These are phyloP conservation scores for Peronospora farinosa DNA, from an alignment of 352 stramenopile genomes.

Conservation along the genomic window DNA sequence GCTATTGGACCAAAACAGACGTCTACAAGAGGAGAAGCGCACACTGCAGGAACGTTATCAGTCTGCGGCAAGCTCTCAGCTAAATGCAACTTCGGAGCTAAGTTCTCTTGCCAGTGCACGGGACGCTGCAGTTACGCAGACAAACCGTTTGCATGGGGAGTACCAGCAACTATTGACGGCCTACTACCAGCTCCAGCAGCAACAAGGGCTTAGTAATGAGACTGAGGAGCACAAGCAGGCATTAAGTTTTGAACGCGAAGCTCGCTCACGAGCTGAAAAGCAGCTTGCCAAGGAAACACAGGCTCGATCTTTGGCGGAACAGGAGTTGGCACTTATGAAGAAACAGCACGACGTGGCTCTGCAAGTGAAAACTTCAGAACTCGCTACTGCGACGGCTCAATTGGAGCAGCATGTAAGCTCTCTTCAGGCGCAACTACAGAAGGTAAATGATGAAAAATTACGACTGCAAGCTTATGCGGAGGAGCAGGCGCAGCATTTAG, in stretches of 20 bases:
- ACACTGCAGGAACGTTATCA: conserved; percentile 58
- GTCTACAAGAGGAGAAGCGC: conserved; percentile 62
- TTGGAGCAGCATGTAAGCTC: conserved; percentile 41
- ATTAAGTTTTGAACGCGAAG: conserved; percentile 57
- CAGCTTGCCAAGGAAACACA: conserved; percentile 57
- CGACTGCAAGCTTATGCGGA: conserved; percentile 30
- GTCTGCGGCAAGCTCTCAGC: conserved; percentile 41
- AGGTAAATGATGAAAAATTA: conserved; percentile 38
- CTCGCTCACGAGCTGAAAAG: conserved; percentile 48
- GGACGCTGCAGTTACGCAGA: conserved; percentile 64
- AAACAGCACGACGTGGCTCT: conserved; percentile 60
- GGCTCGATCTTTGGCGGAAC: conserved; percentile 47
- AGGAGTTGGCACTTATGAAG: conserved; percentile 66
- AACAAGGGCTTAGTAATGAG: conserved; percentile 49
- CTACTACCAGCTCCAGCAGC: conserved; percentile 62
- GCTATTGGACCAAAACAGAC: conserved; percentile 49
- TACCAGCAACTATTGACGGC: conserved; percentile 68
- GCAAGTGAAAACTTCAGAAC: conserved; percentile 56
- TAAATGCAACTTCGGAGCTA: conserved; percentile 48
- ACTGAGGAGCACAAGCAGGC: conserved; percentile 51
- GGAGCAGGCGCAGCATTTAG: conserved; percentile 25
- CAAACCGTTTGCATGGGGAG: conserved; percentile 62
- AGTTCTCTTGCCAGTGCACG: conserved; percentile 51
- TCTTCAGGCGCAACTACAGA: conserved; percentile 27
- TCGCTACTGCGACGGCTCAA: conserved; percentile 36